These are phyloP conservation scores for Tetraselmis striata DNA, from an alignment of 139 green algal species.

Conservation along the genomic window DNA sequence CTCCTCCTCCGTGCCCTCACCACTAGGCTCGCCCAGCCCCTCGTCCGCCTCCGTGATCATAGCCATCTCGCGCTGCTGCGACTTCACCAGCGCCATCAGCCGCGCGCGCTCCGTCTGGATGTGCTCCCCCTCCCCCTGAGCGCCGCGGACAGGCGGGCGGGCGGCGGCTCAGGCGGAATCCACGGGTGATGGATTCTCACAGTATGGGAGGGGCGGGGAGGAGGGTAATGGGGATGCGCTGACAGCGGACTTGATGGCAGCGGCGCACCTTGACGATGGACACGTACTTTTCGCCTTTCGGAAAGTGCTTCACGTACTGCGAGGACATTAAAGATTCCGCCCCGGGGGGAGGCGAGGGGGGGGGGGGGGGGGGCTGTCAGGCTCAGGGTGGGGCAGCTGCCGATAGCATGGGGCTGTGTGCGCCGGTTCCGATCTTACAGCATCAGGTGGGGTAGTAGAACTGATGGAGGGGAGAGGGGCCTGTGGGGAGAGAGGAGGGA, in stretches of 20 bases:
- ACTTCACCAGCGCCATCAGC: slow-evolving; percentile 37
- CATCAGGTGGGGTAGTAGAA: too few species aligned
- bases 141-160: too few species aligned
- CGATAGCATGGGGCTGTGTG: too few species aligned
- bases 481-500: not conserved
- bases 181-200: too few species aligned
- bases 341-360: not conserved
- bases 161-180: too few species aligned
- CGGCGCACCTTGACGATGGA: slow-evolving; percentile 47
- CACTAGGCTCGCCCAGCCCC: slow-evolving; percentile 22
- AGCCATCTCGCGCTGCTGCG: slow-evolving; percentile 40
- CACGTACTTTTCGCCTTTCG: slow-evolving; percentile 80
- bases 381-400: too few species aligned
- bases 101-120: slow-evolving; percentile 47
- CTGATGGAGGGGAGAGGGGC: not conserved
- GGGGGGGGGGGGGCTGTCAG: not conserved
- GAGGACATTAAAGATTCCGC: not conserved
- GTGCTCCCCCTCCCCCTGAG: slow-evolving; percentile 39
- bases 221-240: too few species aligned
- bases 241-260: too few species aligned
- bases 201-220: too few species aligned
- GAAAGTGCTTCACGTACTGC: slow-evolving; percentile 80
- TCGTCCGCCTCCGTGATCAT: slow-evolving; percentile 70
- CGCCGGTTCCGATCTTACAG: too few species aligned
- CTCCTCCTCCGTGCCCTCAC: not conserved